Evolutionary conservation across 2,329 filamentous ascomycete genomes (phyloP).

Genomic region (Scorias spongiosa): DNA sequence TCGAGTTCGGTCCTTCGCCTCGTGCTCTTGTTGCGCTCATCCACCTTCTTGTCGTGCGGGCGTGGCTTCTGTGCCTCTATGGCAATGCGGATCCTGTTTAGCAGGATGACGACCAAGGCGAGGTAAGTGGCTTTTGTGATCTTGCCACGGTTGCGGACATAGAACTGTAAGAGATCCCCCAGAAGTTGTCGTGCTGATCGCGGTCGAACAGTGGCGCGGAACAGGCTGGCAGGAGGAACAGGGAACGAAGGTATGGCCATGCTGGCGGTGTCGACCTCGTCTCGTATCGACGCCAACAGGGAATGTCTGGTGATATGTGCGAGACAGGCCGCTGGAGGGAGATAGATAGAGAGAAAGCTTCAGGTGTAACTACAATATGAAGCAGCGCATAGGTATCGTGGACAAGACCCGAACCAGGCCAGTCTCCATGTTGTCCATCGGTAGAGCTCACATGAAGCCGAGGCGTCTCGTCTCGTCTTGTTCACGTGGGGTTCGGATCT

Average conservation of each 20-base stretch:
- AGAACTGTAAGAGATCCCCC: slow-evolving; percentile 48
- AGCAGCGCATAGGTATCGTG: too few relatives aligned
- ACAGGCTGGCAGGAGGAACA: not conserved
- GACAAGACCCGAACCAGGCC: too few relatives aligned
- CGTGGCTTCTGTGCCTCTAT: slow-evolving; percentile 85
- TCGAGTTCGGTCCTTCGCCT: slow-evolving; percentile 75
- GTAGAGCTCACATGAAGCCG: not conserved
- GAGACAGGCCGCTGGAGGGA: too few relatives aligned
- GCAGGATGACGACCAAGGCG: slow-evolving; percentile 62
- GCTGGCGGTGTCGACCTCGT: not conserved
- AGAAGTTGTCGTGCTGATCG: slow-evolving; percentile 19
- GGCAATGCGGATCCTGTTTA: slow-evolving; percentile 79
- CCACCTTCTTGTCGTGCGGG: slow-evolving; percentile 48
- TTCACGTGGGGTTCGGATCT: too few relatives aligned
- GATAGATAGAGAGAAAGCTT: too few relatives aligned
- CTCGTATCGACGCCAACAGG: too few relatives aligned
- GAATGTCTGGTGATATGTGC: too few relatives aligned
- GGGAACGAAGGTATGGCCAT: not conserved
- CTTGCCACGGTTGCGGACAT: slow-evolving; percentile 62
- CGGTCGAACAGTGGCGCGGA: slow-evolving; percentile 1
- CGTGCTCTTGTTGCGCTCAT: slow-evolving; percentile 19
- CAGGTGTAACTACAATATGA: too few relatives aligned
- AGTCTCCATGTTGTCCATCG: too few relatives aligned
- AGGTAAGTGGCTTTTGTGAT: slow-evolving; percentile 77
- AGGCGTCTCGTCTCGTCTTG: not conserved